Conservation (phyloP, 768 basidiomycete genomes). For the Rubroboletus satanas region DNA sequence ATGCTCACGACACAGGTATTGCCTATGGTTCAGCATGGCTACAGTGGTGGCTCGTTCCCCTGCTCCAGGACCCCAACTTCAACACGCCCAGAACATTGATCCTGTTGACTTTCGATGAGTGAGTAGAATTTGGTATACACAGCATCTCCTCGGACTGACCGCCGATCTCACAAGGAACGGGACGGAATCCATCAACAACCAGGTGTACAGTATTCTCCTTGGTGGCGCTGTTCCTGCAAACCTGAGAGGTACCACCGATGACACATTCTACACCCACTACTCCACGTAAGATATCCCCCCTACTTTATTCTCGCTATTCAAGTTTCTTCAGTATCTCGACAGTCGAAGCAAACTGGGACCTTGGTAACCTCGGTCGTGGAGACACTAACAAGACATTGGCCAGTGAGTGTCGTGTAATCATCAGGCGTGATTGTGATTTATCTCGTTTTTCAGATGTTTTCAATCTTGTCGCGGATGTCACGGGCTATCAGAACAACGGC, state of each 20-base stretch:
- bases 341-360: constrained; percentile 56
- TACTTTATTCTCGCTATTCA: not conserved
- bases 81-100: constrained; percentile 54
- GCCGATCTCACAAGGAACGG: constrained; percentile 18
- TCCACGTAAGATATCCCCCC: constrained; percentile 28
- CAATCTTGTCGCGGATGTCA: constrained; percentile 44
- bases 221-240: constrained; percentile 41
- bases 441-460: constrained; percentile 41
- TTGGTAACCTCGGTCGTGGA: constrained; percentile 52
- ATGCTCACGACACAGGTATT: constrained; percentile 56
- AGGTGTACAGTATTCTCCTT: constrained; percentile 41
- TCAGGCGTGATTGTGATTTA: not conserved
- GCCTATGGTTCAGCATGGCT: constrained; percentile 46
- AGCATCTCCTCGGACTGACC: not conserved
- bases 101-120: constrained; percentile 61
- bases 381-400: constrained; percentile 44
- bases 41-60: constrained; percentile 46
- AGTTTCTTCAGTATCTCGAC: constrained; percentile 39
- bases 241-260: constrained; percentile 44
- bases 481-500: constrained; percentile 43
- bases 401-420: constrained; percentile 3
- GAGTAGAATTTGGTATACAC: constrained; percentile 19
- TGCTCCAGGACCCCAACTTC: constrained; percentile 48
- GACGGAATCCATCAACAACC: constrained; percentile 39
- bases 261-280: constrained; percentile 57